phyloP scores from a whole-genome alignment of 2,329 filamentous ascomycete species.

The Monosporascus sp. region DNA sequence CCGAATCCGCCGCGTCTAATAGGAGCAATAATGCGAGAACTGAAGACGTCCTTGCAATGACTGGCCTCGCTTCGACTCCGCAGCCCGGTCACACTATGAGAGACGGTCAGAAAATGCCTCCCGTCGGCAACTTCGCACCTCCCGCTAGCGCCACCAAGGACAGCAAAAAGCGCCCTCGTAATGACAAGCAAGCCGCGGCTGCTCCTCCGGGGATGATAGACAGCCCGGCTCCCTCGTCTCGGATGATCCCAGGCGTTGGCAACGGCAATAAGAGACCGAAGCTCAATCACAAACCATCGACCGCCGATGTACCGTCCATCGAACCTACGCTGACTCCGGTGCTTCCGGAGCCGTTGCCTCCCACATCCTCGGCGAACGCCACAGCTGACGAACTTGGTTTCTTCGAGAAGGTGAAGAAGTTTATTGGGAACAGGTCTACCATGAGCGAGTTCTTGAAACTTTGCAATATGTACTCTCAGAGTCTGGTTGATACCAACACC shows the following conservation, averaged over 20 bases:
- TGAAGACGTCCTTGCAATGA: conserved; percentile 60
- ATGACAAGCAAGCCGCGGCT: conserved; percentile 48
- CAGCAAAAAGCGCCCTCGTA: conserved; percentile 76
- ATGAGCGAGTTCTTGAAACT: conserved; percentile 97
- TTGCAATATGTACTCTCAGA: conserved; percentile 90
- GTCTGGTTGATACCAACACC: conserved; percentile 80
- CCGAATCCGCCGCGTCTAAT: conserved; percentile 68
- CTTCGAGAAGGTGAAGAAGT: conserved; percentile 96
- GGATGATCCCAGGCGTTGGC: conserved; percentile 30
- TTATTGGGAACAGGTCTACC: conserved; percentile 82
- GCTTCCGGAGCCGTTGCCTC: conserved; percentile 80
- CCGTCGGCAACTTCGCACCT: conserved; percentile 90
- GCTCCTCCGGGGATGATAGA: conserved; percentile 40
- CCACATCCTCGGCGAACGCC: conserved; percentile 66
- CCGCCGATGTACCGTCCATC: conserved; percentile 56
- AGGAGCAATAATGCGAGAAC: conserved; percentile 56
- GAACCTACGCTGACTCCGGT: conserved; percentile 86
- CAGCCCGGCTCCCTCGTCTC: conserved; percentile 32
- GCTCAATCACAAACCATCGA: conserved; percentile 61
- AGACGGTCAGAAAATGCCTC: conserved; percentile 76
- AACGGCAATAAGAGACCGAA: conserved; percentile 63
- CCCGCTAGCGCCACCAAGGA: conserved; percentile 78
- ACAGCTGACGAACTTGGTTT: conserved; percentile 83
- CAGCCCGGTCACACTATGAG: conserved; percentile 44
- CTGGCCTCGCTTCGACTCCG: conserved; percentile 41